These are phyloP conservation scores for Jacaranda mimosifolia DNA, from an alignment of 257 asterid genomes.

Conservation along the genomic window DNA sequence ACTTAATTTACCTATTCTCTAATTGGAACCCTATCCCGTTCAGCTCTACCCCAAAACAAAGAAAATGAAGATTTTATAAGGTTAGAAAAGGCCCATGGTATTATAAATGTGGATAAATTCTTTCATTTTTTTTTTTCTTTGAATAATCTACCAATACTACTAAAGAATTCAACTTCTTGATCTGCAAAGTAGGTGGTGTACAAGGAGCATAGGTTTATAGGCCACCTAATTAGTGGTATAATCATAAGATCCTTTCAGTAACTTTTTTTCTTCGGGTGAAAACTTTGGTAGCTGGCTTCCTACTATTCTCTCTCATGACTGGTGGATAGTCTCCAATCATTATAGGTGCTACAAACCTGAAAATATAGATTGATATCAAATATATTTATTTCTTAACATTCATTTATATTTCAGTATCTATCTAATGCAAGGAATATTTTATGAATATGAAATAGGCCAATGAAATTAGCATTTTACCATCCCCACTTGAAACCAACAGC, in stretches of 20 bases:
- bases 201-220: not conserved
- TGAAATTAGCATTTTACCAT: not conserved
- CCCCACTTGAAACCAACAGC: slow-evolving; percentile 20
- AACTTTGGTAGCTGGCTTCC: slow-evolving; percentile 30
- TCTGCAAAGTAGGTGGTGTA: slow-evolving; percentile 17
- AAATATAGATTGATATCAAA: not conserved
- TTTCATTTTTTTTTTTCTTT: no score
- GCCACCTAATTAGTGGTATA: slow-evolving; percentile 36
- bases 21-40: slow-evolving; percentile 24
- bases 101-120: not conserved
- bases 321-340: slow-evolving; percentile 38
- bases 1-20: slow-evolving; percentile 30
- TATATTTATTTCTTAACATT: no score
- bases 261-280: not conserved
- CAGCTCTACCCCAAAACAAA: not conserved
- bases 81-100: not conserved
- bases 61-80: no score
- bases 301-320: slow-evolving; percentile 23
- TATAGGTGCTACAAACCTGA: slow-evolving; percentile 38
- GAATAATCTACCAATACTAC: not conserved
- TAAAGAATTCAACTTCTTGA: not conserved
- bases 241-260: slow-evolving; percentile 35
- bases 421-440: no score
- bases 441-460: no score
- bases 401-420: no score